phyloP scores from a whole-genome alignment of 1,284 basidiomycete genomes.

The Cystobasidium slooffiae region DNA sequence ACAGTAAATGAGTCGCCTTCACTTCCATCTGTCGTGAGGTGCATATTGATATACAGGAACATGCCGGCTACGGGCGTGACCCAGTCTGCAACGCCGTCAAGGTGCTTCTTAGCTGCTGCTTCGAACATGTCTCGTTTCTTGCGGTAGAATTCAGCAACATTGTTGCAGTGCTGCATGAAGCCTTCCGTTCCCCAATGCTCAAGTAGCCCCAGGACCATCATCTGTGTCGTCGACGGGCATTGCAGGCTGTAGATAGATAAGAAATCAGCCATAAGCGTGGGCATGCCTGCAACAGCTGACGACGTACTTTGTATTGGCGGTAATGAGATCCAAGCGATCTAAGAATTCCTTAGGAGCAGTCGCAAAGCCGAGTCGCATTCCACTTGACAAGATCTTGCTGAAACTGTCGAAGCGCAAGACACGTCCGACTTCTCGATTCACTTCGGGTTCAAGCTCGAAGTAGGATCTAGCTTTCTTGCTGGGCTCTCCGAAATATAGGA shows the following conservation, averaged over 20 bases:
- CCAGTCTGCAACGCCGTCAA: constrained; percentile 81
- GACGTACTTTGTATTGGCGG: constrained; percentile 59
- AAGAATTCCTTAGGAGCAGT: constrained; percentile 77
- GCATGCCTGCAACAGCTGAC: neutral
- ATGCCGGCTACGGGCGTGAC: constrained; percentile 77
- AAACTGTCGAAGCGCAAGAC: constrained; percentile 85
- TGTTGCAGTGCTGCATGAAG: constrained; percentile 72
- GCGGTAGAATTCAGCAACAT: constrained; percentile 76
- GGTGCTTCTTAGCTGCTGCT: constrained; percentile 70
- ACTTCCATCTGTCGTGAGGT: constrained; percentile 52
- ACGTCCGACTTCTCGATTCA: constrained; percentile 61
- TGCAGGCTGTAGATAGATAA: constrained; percentile 4
- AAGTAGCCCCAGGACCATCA: constrained; percentile 71
- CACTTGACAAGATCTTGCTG: constrained; percentile 83
- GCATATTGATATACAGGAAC: constrained; percentile 54
- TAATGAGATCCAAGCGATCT: constrained; percentile 71
- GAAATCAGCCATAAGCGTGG: neutral
- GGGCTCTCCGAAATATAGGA: constrained; percentile 67
- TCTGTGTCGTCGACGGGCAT: constrained; percentile 69
- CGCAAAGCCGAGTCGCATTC: constrained; percentile 70
- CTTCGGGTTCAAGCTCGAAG: constrained; percentile 70
- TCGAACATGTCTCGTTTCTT: constrained; percentile 80
- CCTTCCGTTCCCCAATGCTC: constrained; percentile 69
- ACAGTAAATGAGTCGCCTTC: constrained; percentile 75
- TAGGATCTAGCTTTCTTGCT: constrained; percentile 66